phyloP scores from a whole-genome alignment of 441 rosid species.

The Lepidium campestre region DNA sequence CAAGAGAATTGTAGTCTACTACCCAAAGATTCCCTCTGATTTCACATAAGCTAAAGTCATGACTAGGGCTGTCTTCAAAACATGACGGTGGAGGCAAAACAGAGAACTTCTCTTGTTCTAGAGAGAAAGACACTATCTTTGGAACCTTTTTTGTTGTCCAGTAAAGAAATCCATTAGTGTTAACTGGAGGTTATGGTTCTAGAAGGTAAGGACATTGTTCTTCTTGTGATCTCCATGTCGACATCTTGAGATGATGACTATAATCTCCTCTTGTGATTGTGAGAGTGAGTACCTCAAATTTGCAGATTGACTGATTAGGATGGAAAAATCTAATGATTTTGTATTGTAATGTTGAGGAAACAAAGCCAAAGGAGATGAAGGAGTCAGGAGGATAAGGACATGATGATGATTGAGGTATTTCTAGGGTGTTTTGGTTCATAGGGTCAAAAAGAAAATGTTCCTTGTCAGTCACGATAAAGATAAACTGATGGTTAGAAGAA shows the following conservation, averaged over 20 bases:
- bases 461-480: constrained; percentile 1
- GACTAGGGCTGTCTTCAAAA: constrained; percentile 9
- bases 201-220: constrained; percentile 10
- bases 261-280: neutral
- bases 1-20: constrained; percentile 12
- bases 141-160: constrained; percentile 19
- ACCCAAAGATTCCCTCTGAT: constrained; percentile 19
- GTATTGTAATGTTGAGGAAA: constrained; percentile 12
- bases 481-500: constrained; percentile 16
- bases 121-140: constrained; percentile 23
- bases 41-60: constrained; percentile 10
- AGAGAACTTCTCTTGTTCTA: constrained; percentile 22
- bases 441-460: constrained; percentile 20
- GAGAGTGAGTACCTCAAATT: constrained; percentile 19
- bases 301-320: constrained; percentile 6
- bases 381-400: neutral
- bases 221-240: constrained; percentile 17
- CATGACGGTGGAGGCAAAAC: constrained; percentile 19
- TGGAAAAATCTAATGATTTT: constrained; percentile 12
- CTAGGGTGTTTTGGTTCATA: constrained; percentile 7
- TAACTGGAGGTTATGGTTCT: constrained; percentile 18
- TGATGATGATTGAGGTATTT: neutral
- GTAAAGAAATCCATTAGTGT: constrained; percentile 12
- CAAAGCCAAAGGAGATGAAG: constrained; percentile 16
- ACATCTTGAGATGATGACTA: constrained; percentile 11